These are phyloP conservation scores for Skeletonema tropicum DNA, from an alignment of 108 stramenopile genomes.

Conservation along the genomic window DNA sequence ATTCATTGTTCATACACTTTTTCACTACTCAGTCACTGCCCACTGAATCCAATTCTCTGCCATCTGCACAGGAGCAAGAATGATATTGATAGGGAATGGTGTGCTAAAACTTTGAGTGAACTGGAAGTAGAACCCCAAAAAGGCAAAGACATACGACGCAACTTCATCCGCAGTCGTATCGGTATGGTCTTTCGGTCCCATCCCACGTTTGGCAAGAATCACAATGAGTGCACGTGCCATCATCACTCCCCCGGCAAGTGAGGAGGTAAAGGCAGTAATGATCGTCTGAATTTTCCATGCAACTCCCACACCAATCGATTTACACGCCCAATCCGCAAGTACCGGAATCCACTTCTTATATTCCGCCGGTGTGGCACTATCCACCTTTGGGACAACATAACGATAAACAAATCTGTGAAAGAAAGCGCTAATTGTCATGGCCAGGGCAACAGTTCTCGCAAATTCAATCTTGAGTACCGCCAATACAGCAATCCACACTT, in stretches of 20 bases:
- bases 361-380: slow-evolving; percentile 68
- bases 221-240: slow-evolving; percentile 77
- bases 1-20: neutral
- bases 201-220: slow-evolving; percentile 49
- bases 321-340: slow-evolving; percentile 68
- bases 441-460: slow-evolving; percentile 86
- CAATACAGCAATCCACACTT: slow-evolving; percentile 87
- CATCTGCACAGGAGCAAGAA: slow-evolving; percentile 83
- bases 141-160: slow-evolving; percentile 84
- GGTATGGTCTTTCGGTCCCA: slow-evolving; percentile 63
- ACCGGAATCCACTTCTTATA: slow-evolving; percentile 89
- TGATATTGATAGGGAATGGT: slow-evolving; percentile 89
- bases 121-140: slow-evolving; percentile 87
- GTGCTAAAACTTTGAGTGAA: slow-evolving; percentile 66
- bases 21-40: slow-evolving; percentile 47
- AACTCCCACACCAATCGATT: slow-evolving; percentile 83
- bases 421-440: slow-evolving; percentile 85
- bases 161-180: slow-evolving; percentile 85
- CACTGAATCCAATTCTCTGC: slow-evolving; percentile 80
- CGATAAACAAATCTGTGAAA: slow-evolving; percentile 66
- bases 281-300: slow-evolving; percentile 92
- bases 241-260: slow-evolving; percentile 88
- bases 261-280: slow-evolving; percentile 87
- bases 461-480: slow-evolving; percentile 92
- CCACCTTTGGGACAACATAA: slow-evolving; percentile 69